Evolutionary conservation across 768 basidiomycete genomes (phyloP).

Genomic region (Tulasnella sp.): DNA sequence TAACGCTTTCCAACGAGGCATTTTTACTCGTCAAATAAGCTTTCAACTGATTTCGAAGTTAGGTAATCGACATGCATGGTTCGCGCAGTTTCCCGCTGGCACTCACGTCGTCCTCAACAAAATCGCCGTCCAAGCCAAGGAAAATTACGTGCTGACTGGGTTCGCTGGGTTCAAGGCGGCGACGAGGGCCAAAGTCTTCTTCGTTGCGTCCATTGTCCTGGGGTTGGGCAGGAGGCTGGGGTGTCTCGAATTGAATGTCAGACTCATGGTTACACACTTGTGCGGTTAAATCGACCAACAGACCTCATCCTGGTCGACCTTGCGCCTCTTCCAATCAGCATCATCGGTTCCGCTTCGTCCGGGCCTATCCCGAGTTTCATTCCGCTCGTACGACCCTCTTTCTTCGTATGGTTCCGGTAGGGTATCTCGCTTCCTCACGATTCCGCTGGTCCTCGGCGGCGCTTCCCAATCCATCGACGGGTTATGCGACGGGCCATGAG

Average conservation of each 20-base stretch:
- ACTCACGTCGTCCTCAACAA: constrained; percentile 88
- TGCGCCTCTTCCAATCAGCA: constrained; percentile 6
- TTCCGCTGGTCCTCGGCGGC: background rate
- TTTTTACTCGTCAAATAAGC: constrained; percentile 60
- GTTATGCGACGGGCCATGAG: background rate
- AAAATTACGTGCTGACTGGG: constrained; percentile 92
- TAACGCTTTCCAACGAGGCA: constrained; percentile 74
- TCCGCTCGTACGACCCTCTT: constrained; percentile 23
- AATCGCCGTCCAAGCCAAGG: constrained; percentile 83
- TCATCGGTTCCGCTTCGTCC: constrained; percentile 7
- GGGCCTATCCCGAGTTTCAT: constrained; percentile 23
- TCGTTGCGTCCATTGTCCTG: background rate
- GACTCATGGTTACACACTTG: background rate
- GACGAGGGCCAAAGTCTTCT: constrained; percentile 18
- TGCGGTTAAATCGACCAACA: background rate
- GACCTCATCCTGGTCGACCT: constrained; percentile 7
- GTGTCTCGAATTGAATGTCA: background rate
- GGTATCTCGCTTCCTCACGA: constrained; percentile 6
- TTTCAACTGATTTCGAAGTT: constrained; percentile 45
- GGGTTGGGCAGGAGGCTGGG: background rate
- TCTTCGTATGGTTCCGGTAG: constrained; percentile 33
- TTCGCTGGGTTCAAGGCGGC: constrained; percentile 65
- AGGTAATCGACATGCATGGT: background rate
- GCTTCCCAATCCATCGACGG: constrained; percentile 1
- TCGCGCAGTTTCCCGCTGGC: background rate